Base-by-base conservation (phyloP, 2,329 filamentous ascomycete genomes). In the Juglanconis sp. region DNA sequence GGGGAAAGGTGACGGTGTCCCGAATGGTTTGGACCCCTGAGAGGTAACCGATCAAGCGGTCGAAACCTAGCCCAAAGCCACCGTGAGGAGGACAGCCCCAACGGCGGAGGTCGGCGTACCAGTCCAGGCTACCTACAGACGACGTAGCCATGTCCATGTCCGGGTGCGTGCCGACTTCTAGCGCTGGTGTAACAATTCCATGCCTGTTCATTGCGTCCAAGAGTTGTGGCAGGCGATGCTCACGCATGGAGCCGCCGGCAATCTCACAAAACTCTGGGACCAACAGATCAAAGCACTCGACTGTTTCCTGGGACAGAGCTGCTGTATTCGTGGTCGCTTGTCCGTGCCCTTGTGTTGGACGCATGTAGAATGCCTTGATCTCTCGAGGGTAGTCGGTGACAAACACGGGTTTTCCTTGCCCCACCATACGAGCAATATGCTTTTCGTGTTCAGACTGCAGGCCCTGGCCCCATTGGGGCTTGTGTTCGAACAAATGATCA, bases 31-130 rank as follows among this genome's bases (percentile, higher is more conserved):
- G 83, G 44, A 94, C 86, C 9, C 92, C 92, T 36, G 89, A 85
- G 58, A 97, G 79, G 76, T 96, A 96, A 70, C 89, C 88, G 67
- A 96, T 75, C 64, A 96, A 81, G 58, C 93, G 85, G 78, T 97
- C 93, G 71, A 96, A 96, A 8, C 93, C 93, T 59, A 97, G 74
- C 3, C 93, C 93, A 71, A 96, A 97, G 1, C 93, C 93, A 47
- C 93, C 93, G 69, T 96, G 93, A 40, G 92, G 92, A 59, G 92
- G 91, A 66, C 89, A 93, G n/a, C 93, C 93, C 84, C 92, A 97
- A 66, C 89, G 87, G 63, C 93, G 87, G 63, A 97, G 81, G 72
- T 97, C 92, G 31, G 91, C 79, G 71, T 96, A 97, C 93, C 93
- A 97, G 66, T 88, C 84, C 57, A 96, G 74, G 49, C 38, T 56